Conservation (phyloP, 257 asterid genomes). For the Petunia axillaris region DNA sequence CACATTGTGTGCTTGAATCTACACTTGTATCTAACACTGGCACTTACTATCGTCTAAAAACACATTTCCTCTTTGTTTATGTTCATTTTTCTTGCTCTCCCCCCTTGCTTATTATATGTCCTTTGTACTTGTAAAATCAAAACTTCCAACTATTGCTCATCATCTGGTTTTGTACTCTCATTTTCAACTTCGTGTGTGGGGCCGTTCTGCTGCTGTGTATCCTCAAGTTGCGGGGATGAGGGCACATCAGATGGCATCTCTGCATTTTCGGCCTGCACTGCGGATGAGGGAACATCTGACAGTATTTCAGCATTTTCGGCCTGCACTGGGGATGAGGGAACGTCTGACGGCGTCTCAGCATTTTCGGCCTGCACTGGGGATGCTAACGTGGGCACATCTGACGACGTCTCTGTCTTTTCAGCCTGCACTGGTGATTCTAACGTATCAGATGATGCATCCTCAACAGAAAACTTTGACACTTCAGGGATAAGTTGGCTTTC, state of each 20-base stretch:
- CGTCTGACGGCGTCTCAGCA: too few relatives aligned
- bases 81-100: background rate
- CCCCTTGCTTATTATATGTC: background rate
- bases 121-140: background rate
- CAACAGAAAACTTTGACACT: conserved; percentile 51
- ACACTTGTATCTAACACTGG: background rate
- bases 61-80: conserved; percentile 5
- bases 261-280: too few relatives aligned
- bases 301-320: background rate
- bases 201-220: conserved; percentile 22
- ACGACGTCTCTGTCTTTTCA: background rate
- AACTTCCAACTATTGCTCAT: conserved; percentile 35
- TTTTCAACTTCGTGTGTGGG: conserved; percentile 28
- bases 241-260: background rate
- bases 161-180: conserved; percentile 34
- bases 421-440: background rate
- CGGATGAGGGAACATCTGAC: background rate
- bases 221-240: conserved; percentile 34
- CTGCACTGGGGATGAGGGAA: conserved; percentile 4
- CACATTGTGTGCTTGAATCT: conserved; percentile 2
- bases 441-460: conserved; percentile 38
- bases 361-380: too few relatives aligned
- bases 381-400: background rate
- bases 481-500: conserved; percentile 48
- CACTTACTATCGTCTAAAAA: background rate